Percentiles rank a stretch among this genome's conserved stretches.
Conservation (phyloP, 2,329 filamentous ascomycete genomes). For the Lizonia empirigonia region DNA sequence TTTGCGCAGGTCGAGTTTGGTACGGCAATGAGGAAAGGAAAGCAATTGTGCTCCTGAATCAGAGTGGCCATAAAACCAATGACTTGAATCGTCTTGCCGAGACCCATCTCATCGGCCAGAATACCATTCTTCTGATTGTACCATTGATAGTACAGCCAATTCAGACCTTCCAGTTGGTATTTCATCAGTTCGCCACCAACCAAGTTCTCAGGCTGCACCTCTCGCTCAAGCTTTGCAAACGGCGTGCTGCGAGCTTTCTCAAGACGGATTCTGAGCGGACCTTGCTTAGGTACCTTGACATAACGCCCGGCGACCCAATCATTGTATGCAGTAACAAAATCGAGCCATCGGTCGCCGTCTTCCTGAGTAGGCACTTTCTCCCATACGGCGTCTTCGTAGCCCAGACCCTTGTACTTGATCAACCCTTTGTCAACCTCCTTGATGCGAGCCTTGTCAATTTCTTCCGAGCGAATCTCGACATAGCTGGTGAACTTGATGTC, state of each 20-base stretch:
- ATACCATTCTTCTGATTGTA: constrained; percentile 83
- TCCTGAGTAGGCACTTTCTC: constrained; percentile 73
- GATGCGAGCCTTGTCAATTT: constrained; percentile 73
- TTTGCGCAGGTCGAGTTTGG: constrained; percentile 97
- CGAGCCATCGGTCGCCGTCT: constrained; percentile 72
- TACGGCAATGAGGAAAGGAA: constrained; percentile 90
- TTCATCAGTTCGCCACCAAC: constrained; percentile 84
- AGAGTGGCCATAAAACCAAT: constrained; percentile 80
- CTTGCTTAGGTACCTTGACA: constrained; percentile 63
- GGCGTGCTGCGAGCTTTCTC: constrained; percentile 67
- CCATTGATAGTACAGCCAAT: constrained; percentile 94
- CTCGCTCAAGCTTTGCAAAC: constrained; percentile 71
- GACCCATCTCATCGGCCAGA: constrained; percentile 95
- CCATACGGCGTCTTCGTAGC: constrained; percentile 92
- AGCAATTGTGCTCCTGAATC: constrained; percentile 68
- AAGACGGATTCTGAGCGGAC: constrained; percentile 69
- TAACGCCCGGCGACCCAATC: constrained; percentile 84
- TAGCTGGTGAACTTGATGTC: constrained; percentile 71
- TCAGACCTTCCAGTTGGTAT: constrained; percentile 90
- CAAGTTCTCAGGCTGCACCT: constrained; percentile 74
- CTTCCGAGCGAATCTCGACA: constrained; percentile 65
- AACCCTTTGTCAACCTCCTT: constrained; percentile 73
- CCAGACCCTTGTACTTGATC: constrained; percentile 91
- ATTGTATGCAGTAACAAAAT: constrained; percentile 82
- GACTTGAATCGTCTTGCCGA: constrained; percentile 96